A percentile compares a stretch with the other conserved stretches of the same genome.
Evolutionary conservation across 164 flowering plant species (phyloP).

Genomic region (Piper longum): DNA sequence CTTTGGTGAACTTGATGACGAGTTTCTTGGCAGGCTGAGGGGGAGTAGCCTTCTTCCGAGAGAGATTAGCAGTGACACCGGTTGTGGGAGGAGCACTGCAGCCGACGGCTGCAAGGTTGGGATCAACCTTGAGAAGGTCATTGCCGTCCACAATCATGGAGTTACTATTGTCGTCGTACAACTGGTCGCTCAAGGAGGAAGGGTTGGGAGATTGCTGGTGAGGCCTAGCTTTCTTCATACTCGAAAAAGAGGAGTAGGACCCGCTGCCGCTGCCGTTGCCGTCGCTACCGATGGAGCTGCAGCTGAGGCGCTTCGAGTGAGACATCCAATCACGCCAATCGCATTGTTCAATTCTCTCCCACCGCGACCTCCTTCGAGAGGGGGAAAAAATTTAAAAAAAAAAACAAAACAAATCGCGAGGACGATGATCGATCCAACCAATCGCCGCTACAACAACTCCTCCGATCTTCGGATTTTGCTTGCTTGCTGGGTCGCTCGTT

Average conservation of each 20-base stretch:
- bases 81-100: constrained; percentile 8
- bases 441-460: no score
- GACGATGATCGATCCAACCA: no score
- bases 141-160: constrained; percentile 50
- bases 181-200: constrained; percentile 21
- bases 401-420: no score
- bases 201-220: constrained; percentile 21
- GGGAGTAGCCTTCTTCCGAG: constrained; percentile 77
- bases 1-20: constrained; percentile 76
- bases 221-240: constrained; percentile 80
- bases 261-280: constrained; percentile 9
- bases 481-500: no score
- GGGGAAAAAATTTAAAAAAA: no score
- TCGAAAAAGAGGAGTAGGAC: constrained; percentile 10
- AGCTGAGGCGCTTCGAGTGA: constrained; percentile 22
- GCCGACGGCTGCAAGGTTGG: constrained; percentile 15
- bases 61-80: constrained; percentile 53
- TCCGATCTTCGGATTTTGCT: no score
- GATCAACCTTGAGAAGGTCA: constrained; percentile 13
- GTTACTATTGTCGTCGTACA: constrained; percentile 16
- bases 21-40: constrained; percentile 90
- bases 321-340: constrained; percentile 25
- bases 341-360: constrained; percentile 4
- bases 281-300: constrained; percentile 4
- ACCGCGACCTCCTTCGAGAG: no score